Percentiles rank a stretch among this genome's conserved stretches.
These are phyloP conservation scores for Metroxylon sagu DNA, from an alignment of 176 grass and related monocot genomes.

Conservation along the genomic window DNA sequence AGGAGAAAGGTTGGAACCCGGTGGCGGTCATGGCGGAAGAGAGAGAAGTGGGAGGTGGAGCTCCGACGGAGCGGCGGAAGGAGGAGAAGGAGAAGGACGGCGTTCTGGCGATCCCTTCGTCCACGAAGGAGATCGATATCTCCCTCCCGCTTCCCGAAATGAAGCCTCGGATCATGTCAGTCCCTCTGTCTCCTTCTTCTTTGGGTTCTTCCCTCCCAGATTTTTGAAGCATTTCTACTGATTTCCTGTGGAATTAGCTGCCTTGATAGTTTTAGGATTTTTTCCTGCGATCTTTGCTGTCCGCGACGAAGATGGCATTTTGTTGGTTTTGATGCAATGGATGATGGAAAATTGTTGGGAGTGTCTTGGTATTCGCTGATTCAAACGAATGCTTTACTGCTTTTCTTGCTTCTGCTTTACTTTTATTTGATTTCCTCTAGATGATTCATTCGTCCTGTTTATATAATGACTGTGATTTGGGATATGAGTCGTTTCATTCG, in stretches of 20 bases:
- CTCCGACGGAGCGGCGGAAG: background rate
- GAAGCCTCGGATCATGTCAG: slow-evolving; percentile 68
- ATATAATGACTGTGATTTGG: too few relatives aligned
- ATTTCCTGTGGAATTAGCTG: too few relatives aligned
- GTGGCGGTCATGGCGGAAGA: background rate
- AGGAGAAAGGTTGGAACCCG: slow-evolving; percentile 28
- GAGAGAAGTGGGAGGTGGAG: background rate
- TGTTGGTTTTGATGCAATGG: too few relatives aligned
- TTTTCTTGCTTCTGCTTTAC: too few relatives aligned
- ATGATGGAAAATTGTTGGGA: too few relatives aligned
- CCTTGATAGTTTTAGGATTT: background rate
- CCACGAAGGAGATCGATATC: slow-evolving; percentile 50
- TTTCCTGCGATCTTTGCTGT: background rate
- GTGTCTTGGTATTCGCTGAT: too few relatives aligned
- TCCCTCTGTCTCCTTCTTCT: background rate
- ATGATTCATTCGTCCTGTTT: too few relatives aligned
- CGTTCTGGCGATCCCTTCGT: slow-evolving; percentile 38
- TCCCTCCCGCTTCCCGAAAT: slow-evolving; percentile 58
- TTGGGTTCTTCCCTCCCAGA: background rate
- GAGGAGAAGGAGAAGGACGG: background rate
- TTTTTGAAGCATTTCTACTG: background rate
- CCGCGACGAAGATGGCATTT: too few relatives aligned
- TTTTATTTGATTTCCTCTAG: too few relatives aligned
- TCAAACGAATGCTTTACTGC: too few relatives aligned
- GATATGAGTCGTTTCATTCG: too few relatives aligned